phyloP scores from a whole-genome alignment of 1,284 basidiomycete genomes.

The Takashimella tepidaria region DNA sequence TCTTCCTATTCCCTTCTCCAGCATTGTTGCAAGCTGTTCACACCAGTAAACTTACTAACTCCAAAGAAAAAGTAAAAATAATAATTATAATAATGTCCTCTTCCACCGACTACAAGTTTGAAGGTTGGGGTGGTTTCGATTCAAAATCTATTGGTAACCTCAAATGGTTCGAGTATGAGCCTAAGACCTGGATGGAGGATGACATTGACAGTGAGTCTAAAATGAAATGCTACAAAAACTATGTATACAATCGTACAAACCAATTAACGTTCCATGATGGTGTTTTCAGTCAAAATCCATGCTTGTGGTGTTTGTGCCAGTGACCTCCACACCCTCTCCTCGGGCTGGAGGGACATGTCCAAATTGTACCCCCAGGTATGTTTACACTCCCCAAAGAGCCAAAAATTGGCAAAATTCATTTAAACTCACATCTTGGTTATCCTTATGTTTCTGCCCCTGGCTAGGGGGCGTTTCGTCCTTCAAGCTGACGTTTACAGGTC shows the following conservation, averaged over 20 bases:
- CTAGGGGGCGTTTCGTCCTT: no score
- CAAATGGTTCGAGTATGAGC: slow-evolving; percentile 39
- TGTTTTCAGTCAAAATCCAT: slow-evolving; percentile 10
- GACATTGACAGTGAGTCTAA: slow-evolving; percentile 44
- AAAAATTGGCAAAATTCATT: no score
- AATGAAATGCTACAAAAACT: no score
- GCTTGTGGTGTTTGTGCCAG: slow-evolving; percentile 19
- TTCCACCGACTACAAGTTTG: slow-evolving; percentile 17
- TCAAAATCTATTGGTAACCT: slow-evolving; percentile 43
- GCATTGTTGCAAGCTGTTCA: no score
- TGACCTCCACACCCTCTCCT: slow-evolving; percentile 17
- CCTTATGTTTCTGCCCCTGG: no score
- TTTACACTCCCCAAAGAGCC: no score
- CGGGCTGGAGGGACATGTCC: slow-evolving; percentile 17
- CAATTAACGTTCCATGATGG: neutral
- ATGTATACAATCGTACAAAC: no score
- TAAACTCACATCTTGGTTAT: no score
- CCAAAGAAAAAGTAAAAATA: no score
- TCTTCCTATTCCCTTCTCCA: no score
- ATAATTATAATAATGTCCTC: slow-evolving; percentile 3
- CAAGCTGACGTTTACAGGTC: no score
- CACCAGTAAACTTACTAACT: no score
- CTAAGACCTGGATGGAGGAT: slow-evolving; percentile 44
- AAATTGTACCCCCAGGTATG: slow-evolving; percentile 18
- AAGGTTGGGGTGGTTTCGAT: slow-evolving; percentile 42